Evolutionary conservation across 768 basidiomycete genomes (phyloP).

Genomic region (Sarcomyxa edulis): DNA sequence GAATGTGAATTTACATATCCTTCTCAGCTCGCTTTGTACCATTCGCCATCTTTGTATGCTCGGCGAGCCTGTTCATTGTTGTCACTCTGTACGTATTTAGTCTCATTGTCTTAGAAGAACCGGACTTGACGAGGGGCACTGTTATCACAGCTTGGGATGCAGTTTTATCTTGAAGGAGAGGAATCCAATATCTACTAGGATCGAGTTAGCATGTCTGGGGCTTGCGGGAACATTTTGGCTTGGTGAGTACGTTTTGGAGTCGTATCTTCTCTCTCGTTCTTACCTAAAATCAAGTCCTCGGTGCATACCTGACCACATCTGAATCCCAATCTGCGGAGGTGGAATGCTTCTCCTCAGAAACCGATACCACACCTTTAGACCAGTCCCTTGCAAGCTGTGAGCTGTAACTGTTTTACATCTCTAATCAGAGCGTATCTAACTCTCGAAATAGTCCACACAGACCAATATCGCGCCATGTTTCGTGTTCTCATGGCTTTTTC

Average conservation of each 20-base stretch:
- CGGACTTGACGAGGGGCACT: too few relatives aligned
- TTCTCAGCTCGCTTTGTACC: slow-evolving; percentile 77
- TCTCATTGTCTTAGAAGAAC: too few relatives aligned
- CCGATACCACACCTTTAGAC: slow-evolving; percentile 44
- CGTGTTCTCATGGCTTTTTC: slow-evolving; percentile 78
- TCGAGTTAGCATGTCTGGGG: slow-evolving; percentile 68
- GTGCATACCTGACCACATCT: slow-evolving; percentile 67
- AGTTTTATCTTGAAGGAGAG: slow-evolving; percentile 56
- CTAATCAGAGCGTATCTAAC: not conserved
- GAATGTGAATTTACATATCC: slow-evolving; percentile 7
- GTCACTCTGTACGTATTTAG: slow-evolving; percentile 63
- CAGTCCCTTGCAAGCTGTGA: slow-evolving; percentile 60
- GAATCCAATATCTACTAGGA: slow-evolving; percentile 76
- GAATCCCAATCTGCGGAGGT: slow-evolving; percentile 76
- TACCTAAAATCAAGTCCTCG: slow-evolving; percentile 51
- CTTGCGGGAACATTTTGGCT: slow-evolving; percentile 77
- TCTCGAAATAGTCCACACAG: slow-evolving; percentile 61
- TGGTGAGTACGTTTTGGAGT: slow-evolving; percentile 39
- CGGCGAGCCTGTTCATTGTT: slow-evolving; percentile 64
- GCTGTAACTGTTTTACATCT: slow-evolving; percentile 21
- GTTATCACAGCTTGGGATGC: slow-evolving; percentile 50
- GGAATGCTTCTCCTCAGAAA: slow-evolving; percentile 65
- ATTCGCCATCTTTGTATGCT: slow-evolving; percentile 78
- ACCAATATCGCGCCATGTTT: slow-evolving; percentile 87
- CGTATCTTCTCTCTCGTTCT: slow-evolving; percentile 5